Conservation (phyloP, 805 yeast species). For the Myxozyma kluyveri region DNA sequence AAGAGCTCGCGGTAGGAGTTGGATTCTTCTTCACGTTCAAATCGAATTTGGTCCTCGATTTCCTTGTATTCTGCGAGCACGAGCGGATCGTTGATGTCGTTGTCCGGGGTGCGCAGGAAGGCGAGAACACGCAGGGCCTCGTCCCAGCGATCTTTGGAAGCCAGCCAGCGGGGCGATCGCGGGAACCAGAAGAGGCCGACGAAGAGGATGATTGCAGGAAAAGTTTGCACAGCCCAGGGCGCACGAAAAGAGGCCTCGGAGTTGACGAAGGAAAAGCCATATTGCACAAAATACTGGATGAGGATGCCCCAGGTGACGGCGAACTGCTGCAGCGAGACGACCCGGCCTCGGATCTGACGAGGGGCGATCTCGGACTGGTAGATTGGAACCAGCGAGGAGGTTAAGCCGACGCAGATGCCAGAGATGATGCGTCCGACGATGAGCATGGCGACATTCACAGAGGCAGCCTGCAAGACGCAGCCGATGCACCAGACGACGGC, state of each 20-base stretch:
- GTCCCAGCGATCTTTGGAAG: slow-evolving; percentile 49
- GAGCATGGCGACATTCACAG: slow-evolving; percentile 39
- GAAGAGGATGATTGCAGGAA: slow-evolving; percentile 50
- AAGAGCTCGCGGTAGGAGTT: slow-evolving; percentile 18
- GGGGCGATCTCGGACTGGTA: slow-evolving; percentile 35
- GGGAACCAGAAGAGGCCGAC: slow-evolving; percentile 43
- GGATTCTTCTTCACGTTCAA: slow-evolving; percentile 23
- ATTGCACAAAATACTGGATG: slow-evolving; percentile 39
- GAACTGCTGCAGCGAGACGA: slow-evolving; percentile 38
- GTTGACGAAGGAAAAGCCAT: slow-evolving; percentile 45
- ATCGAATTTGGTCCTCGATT: slow-evolving; percentile 27
- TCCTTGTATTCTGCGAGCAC: slow-evolving; percentile 30
- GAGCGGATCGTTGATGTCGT: slow-evolving; percentile 28
- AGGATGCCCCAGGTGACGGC: slow-evolving; percentile 40
- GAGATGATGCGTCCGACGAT: slow-evolving; percentile 50
- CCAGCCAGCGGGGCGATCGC: slow-evolving; percentile 47
- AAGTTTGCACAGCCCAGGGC: slow-evolving; percentile 58
- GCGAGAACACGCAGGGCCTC: slow-evolving; percentile 59
- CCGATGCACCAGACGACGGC: slow-evolving; percentile 29
- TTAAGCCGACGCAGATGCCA: slow-evolving; percentile 57
- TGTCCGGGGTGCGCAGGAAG: slow-evolving; percentile 41
- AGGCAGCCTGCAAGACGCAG: slow-evolving; percentile 34
- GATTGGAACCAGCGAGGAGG: slow-evolving; percentile 51
- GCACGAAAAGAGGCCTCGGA: slow-evolving; percentile 56
- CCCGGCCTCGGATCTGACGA: slow-evolving; percentile 33